phyloP scores from a whole-genome alignment of 169 alveolate species.

The Plasmodium sp. region DNA sequence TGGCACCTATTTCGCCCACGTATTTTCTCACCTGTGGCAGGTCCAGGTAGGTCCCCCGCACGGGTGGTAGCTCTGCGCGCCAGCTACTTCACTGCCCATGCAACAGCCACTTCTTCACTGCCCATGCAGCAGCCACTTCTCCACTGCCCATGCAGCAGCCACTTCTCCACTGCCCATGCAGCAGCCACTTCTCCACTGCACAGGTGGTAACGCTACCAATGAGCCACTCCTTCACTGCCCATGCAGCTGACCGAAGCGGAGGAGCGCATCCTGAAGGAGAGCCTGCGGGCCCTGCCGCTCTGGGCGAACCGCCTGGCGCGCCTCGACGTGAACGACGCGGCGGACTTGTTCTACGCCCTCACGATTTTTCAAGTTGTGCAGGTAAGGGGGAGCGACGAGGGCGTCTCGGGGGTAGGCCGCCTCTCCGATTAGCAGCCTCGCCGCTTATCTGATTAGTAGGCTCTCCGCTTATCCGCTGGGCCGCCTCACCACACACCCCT shows the following conservation, averaged over 20 bases:
- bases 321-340: conserved; percentile 35
- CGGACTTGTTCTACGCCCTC: conserved; percentile 34
- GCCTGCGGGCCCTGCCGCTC: neutral
- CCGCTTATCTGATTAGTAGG: no score
- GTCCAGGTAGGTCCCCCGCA: conserved; percentile 8
- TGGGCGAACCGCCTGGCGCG: neutral
- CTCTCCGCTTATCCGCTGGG: no score
- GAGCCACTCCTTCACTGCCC: neutral
- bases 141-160: no score
- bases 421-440: no score
- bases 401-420: no score
- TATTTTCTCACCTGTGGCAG: conserved; percentile 20
- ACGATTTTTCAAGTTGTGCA: conserved; percentile 34
- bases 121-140: no score
- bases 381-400: neutral
- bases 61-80: neutral
- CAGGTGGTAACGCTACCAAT: neutral
- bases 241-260: conserved; percentile 15
- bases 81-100: neutral
- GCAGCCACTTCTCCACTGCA: neutral
- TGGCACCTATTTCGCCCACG: conserved; percentile 37
- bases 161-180: neutral
- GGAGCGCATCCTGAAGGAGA: conserved; percentile 8
- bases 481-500: neutral
- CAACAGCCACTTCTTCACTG: neutral